Evolutionary conservation across 495 filamentous ascomycete species (phyloP), one percentile per base, ranked within the genome.

Genomic region (Hypoxylon lienhwacheense): DNA sequence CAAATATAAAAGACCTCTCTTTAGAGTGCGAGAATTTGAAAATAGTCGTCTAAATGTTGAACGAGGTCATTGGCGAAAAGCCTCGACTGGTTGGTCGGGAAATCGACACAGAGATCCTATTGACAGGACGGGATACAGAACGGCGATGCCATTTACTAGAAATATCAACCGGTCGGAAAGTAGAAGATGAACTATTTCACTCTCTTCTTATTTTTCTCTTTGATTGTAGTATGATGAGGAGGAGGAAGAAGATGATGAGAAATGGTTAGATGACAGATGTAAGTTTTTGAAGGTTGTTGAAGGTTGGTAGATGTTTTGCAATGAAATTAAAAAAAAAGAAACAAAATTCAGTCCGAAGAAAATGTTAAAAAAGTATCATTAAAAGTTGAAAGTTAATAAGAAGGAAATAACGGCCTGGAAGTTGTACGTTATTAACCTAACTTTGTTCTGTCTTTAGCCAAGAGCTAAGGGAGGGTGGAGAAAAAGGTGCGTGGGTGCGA

Each of bases 401-500:
- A 46, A 44, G 47, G 24, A 26, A 50, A 48, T 59, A 52, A 47
- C 52, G 46, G 46, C 33, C 40, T 37, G 29, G 47, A 55, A 47
- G 42, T 42, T 52, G 37, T 36, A 44, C 25, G 42, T 44, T 32
- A 47, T 52, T 47, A 51, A 46, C 47, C n/a, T n/a, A n/a, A n/a
- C n/a, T n/a, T n/a, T n/a, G n/a, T 45, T 55, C 47, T 31, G 50
- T 21, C 52, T 47, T 40, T 31, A 48, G 52, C 42, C 58, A 55
- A 61, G 47, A 42, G 45, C n/a, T n/a, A 22, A 42, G 39, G 39
- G 16, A 42, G 36, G 52, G 56, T 60, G 56, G 56, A 61, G 47
- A 48, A 52, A 47, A 25, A 51, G 29, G 58, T 61, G 58, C 58
- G 52, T 24, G 47, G 29, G 58, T 61, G 58, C 58, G 52, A 56